These are phyloP conservation scores for Aspergillus panamensis DNA, from an alignment of 495 filamentous ascomycete species.

Conservation along the genomic window DNA sequence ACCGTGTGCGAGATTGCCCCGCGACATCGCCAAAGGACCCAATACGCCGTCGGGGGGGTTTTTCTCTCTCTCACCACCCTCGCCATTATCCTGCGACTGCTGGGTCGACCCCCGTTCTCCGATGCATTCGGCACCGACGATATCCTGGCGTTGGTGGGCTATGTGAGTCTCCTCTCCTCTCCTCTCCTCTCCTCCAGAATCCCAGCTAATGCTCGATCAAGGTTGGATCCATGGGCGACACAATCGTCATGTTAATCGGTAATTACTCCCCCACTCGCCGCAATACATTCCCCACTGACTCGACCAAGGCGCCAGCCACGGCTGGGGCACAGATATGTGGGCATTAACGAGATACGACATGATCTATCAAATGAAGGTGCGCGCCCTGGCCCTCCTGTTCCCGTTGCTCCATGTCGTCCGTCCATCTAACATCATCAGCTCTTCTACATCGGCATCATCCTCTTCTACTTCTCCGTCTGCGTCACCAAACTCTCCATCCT, in stretches of 20 bases:
- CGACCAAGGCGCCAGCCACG: not conserved
- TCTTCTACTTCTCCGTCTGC: not conserved
- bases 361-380: not conserved
- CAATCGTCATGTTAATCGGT: not conserved
- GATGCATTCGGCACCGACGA: not conserved
- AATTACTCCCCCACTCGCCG: not conserved
- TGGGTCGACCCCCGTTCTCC: not conserved
- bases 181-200: too few species aligned
- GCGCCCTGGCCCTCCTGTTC: not conserved
- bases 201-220: too few species aligned
- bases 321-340: not conserved
- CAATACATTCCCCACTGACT: not conserved
- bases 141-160: not conserved
- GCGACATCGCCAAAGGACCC: not conserved
- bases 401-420: too few species aligned
- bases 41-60: not conserved
- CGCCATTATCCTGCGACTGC: not conserved
- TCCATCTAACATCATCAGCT: not conserved
- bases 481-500: constrained; percentile 3
- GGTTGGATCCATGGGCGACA: not conserved
- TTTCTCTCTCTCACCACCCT: not conserved
- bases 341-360: not conserved
- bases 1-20: not conserved
- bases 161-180: too few species aligned
- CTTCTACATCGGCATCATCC: not conserved